Evolutionary conservation across 23 red algal species (phyloP).

Genomic region (Gracilaria domingensis): DNA sequence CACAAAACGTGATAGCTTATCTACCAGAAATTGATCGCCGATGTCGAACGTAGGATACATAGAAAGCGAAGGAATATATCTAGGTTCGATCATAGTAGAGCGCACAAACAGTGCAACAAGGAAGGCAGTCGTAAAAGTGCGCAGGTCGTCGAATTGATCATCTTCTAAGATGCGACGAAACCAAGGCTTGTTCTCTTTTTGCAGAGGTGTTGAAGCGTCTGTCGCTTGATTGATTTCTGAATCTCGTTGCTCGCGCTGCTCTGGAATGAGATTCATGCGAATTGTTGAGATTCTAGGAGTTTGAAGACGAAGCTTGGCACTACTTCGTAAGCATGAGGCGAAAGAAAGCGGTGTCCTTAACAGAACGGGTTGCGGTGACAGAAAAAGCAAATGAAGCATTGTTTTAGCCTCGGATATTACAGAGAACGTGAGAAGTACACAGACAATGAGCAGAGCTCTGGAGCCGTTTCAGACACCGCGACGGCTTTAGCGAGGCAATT

Average conservation of each 20-base stretch:
- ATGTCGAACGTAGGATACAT: slow-evolving; percentile 97
- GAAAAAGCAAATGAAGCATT: neutral
- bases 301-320: neutral
- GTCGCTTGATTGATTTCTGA: neutral
- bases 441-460: neutral
- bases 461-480: neutral
- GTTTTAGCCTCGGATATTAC: neutral
- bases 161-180: slow-evolving; percentile 63
- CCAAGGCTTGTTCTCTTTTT: slow-evolving; percentile 24
- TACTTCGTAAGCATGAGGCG: neutral
- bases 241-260: slow-evolving; percentile 22
- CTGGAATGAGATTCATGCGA: slow-evolving; percentile 17
- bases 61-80: slow-evolving; percentile 95
- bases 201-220: neutral
- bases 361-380: neutral
- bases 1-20: slow-evolving; percentile 84
- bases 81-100: slow-evolving; percentile 83
- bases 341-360: neutral
- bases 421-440: too few species aligned
- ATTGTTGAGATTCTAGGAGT: too few species aligned
- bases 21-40: slow-evolving; percentile 97
- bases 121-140: slow-evolving; percentile 88
- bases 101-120: slow-evolving; percentile 79
- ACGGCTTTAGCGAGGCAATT: too few species aligned
- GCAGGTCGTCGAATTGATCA: slow-evolving; percentile 87